phyloP scores from a whole-genome alignment of 2,329 filamentous ascomycete species.

The Rutstroemia sp. region DNA sequence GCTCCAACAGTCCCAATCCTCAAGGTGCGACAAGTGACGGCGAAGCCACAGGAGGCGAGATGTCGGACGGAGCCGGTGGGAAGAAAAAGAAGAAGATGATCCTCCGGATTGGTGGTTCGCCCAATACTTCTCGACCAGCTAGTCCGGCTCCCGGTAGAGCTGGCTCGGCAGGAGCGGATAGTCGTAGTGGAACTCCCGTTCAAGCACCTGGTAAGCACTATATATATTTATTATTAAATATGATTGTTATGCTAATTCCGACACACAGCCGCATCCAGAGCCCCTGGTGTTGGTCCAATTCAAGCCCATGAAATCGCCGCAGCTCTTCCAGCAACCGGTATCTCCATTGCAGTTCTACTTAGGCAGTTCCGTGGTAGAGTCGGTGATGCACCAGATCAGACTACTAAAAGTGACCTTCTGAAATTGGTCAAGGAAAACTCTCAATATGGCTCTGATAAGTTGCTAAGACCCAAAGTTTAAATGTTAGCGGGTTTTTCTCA shows the following conservation, averaged over 20 bases:
- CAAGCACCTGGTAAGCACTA: constrained; percentile 14
- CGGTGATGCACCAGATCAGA: constrained; percentile 41
- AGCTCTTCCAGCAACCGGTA: constrained; percentile 45
- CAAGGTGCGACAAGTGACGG: constrained; percentile 57
- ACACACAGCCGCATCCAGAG: neutral
- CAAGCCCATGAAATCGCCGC: constrained; percentile 48
- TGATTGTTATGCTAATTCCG: neutral
- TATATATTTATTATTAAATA: too few species aligned
- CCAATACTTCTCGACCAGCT: constrained; percentile 51
- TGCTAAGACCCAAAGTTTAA: constrained; percentile 31
- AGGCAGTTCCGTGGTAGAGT: constrained; percentile 47
- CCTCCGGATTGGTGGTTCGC: constrained; percentile 37
- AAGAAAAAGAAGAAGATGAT: constrained; percentile 54
- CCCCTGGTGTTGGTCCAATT: constrained; percentile 29
- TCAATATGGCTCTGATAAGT: constrained; percentile 47
- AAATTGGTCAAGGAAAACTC: constrained; percentile 49
- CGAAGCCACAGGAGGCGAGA: constrained; percentile 62
- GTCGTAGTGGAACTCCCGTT: constrained; percentile 28
- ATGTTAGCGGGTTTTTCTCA: neutral
- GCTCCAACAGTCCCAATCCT: constrained; percentile 22
- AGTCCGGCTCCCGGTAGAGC: constrained; percentile 41
- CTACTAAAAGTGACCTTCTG: constrained; percentile 50
- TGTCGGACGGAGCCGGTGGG: constrained; percentile 47
- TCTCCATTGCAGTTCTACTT: constrained; percentile 47
- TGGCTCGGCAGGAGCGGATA: constrained; percentile 16